Base-by-base conservation (phyloP, 306 rosid genomes). In the Potentilla sterilis region DNA sequence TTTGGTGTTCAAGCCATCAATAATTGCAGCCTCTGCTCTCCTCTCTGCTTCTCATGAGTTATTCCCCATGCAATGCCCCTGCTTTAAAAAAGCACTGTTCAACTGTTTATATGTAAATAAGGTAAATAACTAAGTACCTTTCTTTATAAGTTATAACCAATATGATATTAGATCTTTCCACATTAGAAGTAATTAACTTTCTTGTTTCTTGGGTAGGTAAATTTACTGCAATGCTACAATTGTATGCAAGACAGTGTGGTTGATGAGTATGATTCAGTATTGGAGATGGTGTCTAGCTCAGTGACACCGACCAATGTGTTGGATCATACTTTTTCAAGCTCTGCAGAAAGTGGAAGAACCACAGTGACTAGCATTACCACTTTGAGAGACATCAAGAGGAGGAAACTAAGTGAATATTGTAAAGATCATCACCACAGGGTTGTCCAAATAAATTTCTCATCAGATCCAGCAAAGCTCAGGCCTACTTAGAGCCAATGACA, bases 1-100 rank as follows among this genome's bases (percentile, higher is more conserved):
- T 51, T 81, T 90, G 86, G 91, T 80, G 80, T 95, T 88, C 85
- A 95, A 85, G 87, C 93, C 98, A 40, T 95, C 98, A 49, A 59
- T 84, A 70, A 84, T 92, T 66, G 90, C 97, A 72, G 97, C 95
- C 44, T 86, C 98, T 3, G 88, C 96, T 32, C 88, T 95, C 55
- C 89, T 95, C 66, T 84, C 72, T 69, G 92, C 98, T 21, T 87
- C 96, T 62, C 89, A 91, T 72, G 93, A 90, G 77, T 82, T 92
- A 75, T 83, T 92, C 66, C 98, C 98, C n/a, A 77, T 89, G 79
- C 97, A 95, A 77, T 83, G 78, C 75, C 91, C 90, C 2, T 79
- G 89, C 89, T 90, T 90, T 84, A 78, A 75, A 14, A 77, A 79
- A 70, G 87, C 91, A 81, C 83, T 87, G 22, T 87, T 88, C 71